These are phyloP conservation scores for Solanum paucissectum DNA, from an alignment of 257 asterid species.

Conservation along the genomic window DNA sequence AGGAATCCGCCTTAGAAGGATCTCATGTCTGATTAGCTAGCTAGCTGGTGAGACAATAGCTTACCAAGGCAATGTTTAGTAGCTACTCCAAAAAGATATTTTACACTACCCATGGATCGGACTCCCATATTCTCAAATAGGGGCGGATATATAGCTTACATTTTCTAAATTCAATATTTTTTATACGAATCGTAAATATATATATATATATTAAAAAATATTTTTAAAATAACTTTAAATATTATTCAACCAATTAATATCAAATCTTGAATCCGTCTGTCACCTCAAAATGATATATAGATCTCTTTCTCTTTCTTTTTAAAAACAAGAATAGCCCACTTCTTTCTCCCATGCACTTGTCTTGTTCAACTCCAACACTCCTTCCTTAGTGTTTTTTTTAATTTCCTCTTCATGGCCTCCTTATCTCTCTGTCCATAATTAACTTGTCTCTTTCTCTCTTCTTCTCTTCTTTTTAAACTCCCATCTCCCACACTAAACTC, in stretches of 20 bases:
- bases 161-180: background rate
- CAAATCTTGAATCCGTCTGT: background rate
- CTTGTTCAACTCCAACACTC: conserved; percentile 60
- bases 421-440: conserved; percentile 26
- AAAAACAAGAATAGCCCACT: conserved; percentile 50
- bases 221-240: background rate
- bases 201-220: too few species aligned
- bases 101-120: background rate
- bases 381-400: conserved; percentile 10
- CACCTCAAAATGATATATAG: too few species aligned
- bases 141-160: background rate
- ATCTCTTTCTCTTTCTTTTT: conserved; percentile 9
- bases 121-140: background rate
- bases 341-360: conserved; percentile 73
- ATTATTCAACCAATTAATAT: background rate
- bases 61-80: too few species aligned
- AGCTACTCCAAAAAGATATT: background rate
- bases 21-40: background rate
- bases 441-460: conserved; percentile 18
- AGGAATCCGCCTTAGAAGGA: too few species aligned
- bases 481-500: conserved; percentile 1
- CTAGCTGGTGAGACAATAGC: background rate
- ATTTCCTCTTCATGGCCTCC: conserved; percentile 19
- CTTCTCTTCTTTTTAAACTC: conserved; percentile 14
- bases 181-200: background rate